Evolutionary conservation across 2,329 filamentous ascomycete species (phyloP).

Genomic region (Cucurbitaria berberidis): DNA sequence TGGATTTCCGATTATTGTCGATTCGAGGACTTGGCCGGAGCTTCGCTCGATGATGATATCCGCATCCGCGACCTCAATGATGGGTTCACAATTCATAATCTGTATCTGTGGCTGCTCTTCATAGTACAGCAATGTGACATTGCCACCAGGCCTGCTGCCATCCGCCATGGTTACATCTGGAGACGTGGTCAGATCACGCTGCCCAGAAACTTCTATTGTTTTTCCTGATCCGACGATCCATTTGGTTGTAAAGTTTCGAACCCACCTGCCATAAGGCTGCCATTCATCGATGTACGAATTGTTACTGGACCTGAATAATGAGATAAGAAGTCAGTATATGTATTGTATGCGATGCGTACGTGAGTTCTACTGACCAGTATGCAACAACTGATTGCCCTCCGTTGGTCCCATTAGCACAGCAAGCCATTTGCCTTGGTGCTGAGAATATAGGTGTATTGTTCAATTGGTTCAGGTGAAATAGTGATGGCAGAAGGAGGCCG

Average conservation of each 20-base stretch:
- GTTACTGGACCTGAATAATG: background rate
- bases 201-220: background rate
- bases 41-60: constrained; percentile 10
- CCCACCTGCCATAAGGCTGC: background rate
- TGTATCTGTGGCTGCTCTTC: constrained; percentile 12
- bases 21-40: constrained; percentile 9
- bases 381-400: constrained; percentile 1
- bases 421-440: background rate
- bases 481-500: background rate
- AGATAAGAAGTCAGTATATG: too few relatives aligned
- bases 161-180: background rate
- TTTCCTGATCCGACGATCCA: constrained; percentile 5
- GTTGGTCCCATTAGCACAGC: constrained; percentile 5
- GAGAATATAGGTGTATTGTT: background rate
- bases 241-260: constrained; percentile 6
- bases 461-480: background rate
- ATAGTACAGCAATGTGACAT: background rate
- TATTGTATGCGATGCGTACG: too few relatives aligned
- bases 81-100: constrained; percentile 17
- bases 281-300: constrained; percentile 2
- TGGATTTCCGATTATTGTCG: constrained; percentile 8
- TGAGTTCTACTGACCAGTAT: constrained; percentile 5
- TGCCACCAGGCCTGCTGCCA: background rate
- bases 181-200: background rate
- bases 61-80: constrained; percentile 16